These are phyloP conservation scores for Aspergillus sclerotialis DNA, from an alignment of 2,329 filamentous ascomycete genomes.

Conservation along the genomic window DNA sequence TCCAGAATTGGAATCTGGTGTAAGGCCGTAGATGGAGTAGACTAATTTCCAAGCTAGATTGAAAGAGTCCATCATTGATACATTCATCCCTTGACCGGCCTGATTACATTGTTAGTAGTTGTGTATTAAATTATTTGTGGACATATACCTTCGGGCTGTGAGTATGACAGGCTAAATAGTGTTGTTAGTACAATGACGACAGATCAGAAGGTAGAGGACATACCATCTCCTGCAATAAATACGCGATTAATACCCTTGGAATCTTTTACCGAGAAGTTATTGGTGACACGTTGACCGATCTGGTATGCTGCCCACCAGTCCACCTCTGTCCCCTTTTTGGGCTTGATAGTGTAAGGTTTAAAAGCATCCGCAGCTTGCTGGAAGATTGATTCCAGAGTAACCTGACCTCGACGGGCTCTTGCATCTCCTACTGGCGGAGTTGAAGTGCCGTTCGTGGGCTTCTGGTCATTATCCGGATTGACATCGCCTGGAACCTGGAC, in stretches of 20 bases:
- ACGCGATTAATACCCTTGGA: conserved; percentile 63
- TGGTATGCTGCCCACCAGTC: conserved; percentile 74
- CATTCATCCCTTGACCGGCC: conserved; percentile 75
- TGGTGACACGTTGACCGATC: conserved; percentile 60
- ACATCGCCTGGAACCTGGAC: conserved; percentile 33
- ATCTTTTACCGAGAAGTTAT: conserved; percentile 48
- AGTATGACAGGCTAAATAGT: conserved; percentile 59
- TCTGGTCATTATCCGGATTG: conserved; percentile 17
- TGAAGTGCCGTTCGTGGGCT: conserved; percentile 28
- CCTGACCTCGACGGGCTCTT: conserved; percentile 56
- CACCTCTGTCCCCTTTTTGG: conserved; percentile 48
- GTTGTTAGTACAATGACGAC: conserved; percentile 1
- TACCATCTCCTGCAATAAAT: conserved; percentile 63
- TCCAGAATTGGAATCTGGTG: conserved; percentile 12
- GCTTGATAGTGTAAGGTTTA: conserved; percentile 60
- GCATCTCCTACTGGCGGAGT: conserved; percentile 55
- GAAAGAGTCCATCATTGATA: conserved; percentile 57
- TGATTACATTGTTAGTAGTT: conserved; percentile 12
- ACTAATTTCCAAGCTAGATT: conserved; percentile 37
- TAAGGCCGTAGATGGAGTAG: conserved; percentile 29
- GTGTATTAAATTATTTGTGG: not conserved
- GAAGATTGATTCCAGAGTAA: conserved; percentile 58
- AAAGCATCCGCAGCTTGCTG: conserved; percentile 59
- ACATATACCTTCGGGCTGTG: conserved; percentile 58
- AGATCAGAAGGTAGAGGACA: conserved; percentile 3